Base-by-base conservation (phyloP, 2,329 filamentous ascomycete species). In the Magnaporthiopsis rhizophila region DNA sequence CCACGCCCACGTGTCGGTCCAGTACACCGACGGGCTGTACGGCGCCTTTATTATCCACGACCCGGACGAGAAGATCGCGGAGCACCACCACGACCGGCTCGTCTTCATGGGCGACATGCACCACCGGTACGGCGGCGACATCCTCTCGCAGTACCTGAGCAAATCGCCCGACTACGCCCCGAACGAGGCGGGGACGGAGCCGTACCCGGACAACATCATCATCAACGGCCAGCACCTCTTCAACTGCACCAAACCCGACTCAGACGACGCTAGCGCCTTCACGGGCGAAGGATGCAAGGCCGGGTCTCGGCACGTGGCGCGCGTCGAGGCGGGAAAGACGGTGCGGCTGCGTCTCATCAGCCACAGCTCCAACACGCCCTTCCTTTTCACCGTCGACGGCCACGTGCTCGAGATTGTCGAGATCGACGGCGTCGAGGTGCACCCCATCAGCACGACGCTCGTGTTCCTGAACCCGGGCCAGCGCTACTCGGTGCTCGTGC, bases 21-120 rank as follows among this genome's bases (percentile, higher is more conserved):
- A 87, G 68, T 88, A 88, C 66, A 83, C 83, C 0, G 87, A 89
- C 69, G 87, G 87, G 15, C 21, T 90, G 9, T 83, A 89, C 8
- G 87, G 87, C 0, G 85, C 89, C 0, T 75, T 92, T 62, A 79
- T 91, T 18, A 77, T 92, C n/a, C 82, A 89, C 65, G 84, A 87
- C 57, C 78, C 78, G 1, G 76, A 83, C 2, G 79, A 80, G 65
- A 81, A 75, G 64, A 81, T 80, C 69, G 72, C 83, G 45, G 72
- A 76, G 38, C 18, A 53, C 45, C 18, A 53, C 18, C 81, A 79
- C 58, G 89, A 91, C 66, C 76, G 86, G 36, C 78, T 88, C 0
- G 71, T 91, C 26, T 88, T 89, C 67, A 75, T 92, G 26, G 86
- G 86, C 21, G 89, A 92, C 69, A 89, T 89, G 79, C 91, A 92